Percentiles rank a stretch among this genome's conserved stretches.
Conservation (phyloP, 805 yeast genomes). For the Pichia paraexigua region DNA sequence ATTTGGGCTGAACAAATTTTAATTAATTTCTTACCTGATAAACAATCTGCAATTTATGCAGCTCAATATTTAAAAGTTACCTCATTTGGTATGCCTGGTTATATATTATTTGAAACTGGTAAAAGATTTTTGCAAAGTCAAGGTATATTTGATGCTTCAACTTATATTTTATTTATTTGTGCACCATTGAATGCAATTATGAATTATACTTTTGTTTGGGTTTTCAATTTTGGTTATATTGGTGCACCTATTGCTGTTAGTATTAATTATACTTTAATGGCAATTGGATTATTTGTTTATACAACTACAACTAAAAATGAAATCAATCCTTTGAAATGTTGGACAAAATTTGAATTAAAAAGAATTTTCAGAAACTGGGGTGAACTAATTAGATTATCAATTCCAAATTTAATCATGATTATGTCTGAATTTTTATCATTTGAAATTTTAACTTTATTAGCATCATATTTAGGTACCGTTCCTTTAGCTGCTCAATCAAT, state of each 20-base stretch:
- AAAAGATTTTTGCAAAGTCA: slow-evolving; percentile 71
- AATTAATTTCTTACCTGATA: slow-evolving; percentile 34
- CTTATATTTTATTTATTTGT: slow-evolving; percentile 58
- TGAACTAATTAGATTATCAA: slow-evolving; percentile 52
- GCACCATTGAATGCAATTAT: slow-evolving; percentile 67
- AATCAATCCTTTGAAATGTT: slow-evolving; percentile 27
- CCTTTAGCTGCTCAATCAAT: slow-evolving; percentile 70
- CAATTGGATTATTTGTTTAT: slow-evolving; percentile 42
- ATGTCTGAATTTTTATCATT: slow-evolving; percentile 75
- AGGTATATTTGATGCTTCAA: slow-evolving; percentile 74
- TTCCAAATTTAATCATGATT: slow-evolving; percentile 73
- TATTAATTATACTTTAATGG: slow-evolving; percentile 66
- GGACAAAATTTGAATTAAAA: slow-evolving; percentile 27
- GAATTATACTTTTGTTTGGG: slow-evolving; percentile 69
- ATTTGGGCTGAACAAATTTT: slow-evolving; percentile 45
- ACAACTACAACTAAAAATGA: slow-evolving; percentile 39
- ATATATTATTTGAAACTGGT: slow-evolving; percentile 54
- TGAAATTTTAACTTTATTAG: slow-evolving; percentile 62
- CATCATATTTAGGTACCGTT: slow-evolving; percentile 55
- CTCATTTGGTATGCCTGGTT: slow-evolving; percentile 65
- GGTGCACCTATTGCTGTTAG: slow-evolving; percentile 77
- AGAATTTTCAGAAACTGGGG: slow-evolving; percentile 50
- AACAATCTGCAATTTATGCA: slow-evolving; percentile 43
- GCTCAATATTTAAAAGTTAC: slow-evolving; percentile 48
- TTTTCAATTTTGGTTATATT: slow-evolving; percentile 52